A percentile compares a stretch with the other conserved stretches of the same genome.
phyloP scores from a whole-genome alignment of 1,139 yeast genomes.

The Kodamaea fungicola region DNA sequence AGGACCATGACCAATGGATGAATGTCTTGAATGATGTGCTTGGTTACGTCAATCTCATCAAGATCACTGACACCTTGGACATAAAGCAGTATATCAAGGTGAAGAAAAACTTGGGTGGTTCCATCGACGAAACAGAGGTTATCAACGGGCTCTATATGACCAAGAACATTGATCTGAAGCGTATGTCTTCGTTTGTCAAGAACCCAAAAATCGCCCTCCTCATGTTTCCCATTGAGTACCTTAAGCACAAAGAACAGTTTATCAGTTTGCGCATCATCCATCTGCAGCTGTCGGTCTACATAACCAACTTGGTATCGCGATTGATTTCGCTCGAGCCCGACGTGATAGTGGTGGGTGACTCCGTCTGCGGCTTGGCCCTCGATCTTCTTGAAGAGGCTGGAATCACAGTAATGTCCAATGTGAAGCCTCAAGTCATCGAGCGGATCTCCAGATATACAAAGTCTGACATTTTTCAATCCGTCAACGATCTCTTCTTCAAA shows the following conservation, averaged over 20 bases:
- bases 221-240: conserved; percentile 87
- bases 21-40: conserved; percentile 23
- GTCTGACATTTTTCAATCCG: conserved; percentile 66
- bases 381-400: conserved; percentile 69
- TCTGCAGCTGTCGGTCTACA: conserved; percentile 84
- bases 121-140: conserved; percentile 54
- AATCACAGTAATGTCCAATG: conserved; percentile 72
- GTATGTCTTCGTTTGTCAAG: conserved; percentile 63
- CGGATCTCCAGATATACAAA: conserved; percentile 76
- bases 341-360: conserved; percentile 73
- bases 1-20: conserved; percentile 43
- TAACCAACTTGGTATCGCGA: conserved; percentile 77
- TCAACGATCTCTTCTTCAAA: conserved; percentile 46
- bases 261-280: conserved; percentile 80
- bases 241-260: conserved; percentile 67
- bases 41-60: conserved; percentile 25
- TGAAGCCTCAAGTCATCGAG: conserved; percentile 80
- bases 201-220: conserved; percentile 78
- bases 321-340: conserved; percentile 76
- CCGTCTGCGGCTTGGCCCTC: conserved; percentile 81
- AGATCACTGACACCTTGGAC: conserved; percentile 70
- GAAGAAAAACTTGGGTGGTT: conserved; percentile 78
- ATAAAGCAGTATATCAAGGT: conserved; percentile 84
- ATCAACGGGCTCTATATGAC: conserved; percentile 84
- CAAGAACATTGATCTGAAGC: conserved; percentile 74